A percentile compares a stretch with the other conserved stretches of the same genome.
Evolutionary conservation across 768 basidiomycete species (phyloP).

Genomic region (Hygrophorus russula): DNA sequence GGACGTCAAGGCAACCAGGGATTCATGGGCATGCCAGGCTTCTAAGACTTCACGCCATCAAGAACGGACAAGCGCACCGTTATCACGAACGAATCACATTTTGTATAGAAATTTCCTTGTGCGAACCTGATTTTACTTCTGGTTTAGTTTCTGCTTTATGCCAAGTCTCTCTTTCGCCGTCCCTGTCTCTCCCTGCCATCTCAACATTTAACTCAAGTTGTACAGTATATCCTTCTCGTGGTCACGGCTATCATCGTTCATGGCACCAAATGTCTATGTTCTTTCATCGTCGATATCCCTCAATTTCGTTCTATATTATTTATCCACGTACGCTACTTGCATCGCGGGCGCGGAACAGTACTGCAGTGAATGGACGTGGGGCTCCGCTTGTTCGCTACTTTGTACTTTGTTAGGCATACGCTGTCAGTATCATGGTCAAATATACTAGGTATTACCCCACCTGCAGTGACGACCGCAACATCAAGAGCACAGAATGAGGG

Average conservation of each 20-base stretch:
- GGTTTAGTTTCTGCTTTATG: conserved; percentile 5
- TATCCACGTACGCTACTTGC: conserved; percentile 10
- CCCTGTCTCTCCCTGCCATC: not conserved
- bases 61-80: not conserved
- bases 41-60: conserved; percentile 7
- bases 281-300: conserved; percentile 6
- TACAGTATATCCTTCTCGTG: not conserved
- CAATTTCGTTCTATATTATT: conserved; percentile 14
- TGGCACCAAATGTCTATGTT: conserved; percentile 4
- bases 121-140: conserved; percentile 6
- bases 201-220: too few relatives aligned
- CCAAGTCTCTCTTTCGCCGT: not conserved
- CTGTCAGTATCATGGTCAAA: too few relatives aligned
- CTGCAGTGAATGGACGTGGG: conserved; percentile 40
- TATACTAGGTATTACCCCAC: too few relatives aligned
- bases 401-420: conserved; percentile 30
- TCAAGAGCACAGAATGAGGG: not conserved
- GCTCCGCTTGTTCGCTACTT: conserved; percentile 36
- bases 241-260: not conserved
- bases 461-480: too few relatives aligned
- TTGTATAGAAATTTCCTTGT: conserved; percentile 11
- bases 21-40: conserved; percentile 31
- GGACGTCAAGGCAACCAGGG: conserved; percentile 36
- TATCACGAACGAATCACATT: conserved; percentile 9
- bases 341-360: conserved; percentile 32